These are phyloP conservation scores for Trifolium repens DNA, from an alignment of 306 rosid species.

Conservation along the genomic window DNA sequence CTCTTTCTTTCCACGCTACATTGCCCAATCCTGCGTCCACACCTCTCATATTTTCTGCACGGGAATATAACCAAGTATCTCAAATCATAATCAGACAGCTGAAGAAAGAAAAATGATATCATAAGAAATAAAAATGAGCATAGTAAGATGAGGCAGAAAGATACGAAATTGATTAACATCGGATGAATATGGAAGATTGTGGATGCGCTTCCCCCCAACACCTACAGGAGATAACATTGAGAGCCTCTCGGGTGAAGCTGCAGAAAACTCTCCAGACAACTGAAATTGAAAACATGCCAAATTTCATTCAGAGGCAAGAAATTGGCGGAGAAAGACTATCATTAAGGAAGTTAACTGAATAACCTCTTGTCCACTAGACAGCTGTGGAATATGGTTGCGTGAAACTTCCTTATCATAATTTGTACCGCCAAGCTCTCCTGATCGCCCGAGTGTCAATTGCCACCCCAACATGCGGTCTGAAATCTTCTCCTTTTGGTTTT, in stretches of 20 bases:
- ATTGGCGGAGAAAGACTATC: background rate
- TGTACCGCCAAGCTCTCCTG: constrained; percentile 67
- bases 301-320: constrained; percentile 4
- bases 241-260: constrained; percentile 92
- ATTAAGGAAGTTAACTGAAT: constrained; percentile 32
- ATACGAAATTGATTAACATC: constrained; percentile 86
- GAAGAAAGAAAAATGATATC: constrained; percentile 24
- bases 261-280: constrained; percentile 95
- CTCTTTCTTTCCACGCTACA: constrained; percentile 99
- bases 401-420: constrained; percentile 83
- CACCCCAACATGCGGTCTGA: constrained; percentile 89
- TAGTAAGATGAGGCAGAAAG: constrained; percentile 14
- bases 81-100: constrained; percentile 39
- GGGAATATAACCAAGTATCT: constrained; percentile 29
- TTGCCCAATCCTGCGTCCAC: constrained; percentile 82
- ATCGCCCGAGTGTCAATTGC: constrained; percentile 74
- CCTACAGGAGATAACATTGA: constrained; percentile 87
- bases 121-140: constrained; percentile 9
- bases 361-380: constrained; percentile 81
- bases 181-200: constrained; percentile 64
- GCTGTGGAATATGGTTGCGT: constrained; percentile 64
- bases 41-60: constrained; percentile 73
- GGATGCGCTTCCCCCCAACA: constrained; percentile 70
- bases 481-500: constrained; percentile 84
- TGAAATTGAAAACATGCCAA: constrained; percentile 39